phyloP scores from a whole-genome alignment of 345 rosid genomes.

The Eucalyptus pauciflora region DNA sequence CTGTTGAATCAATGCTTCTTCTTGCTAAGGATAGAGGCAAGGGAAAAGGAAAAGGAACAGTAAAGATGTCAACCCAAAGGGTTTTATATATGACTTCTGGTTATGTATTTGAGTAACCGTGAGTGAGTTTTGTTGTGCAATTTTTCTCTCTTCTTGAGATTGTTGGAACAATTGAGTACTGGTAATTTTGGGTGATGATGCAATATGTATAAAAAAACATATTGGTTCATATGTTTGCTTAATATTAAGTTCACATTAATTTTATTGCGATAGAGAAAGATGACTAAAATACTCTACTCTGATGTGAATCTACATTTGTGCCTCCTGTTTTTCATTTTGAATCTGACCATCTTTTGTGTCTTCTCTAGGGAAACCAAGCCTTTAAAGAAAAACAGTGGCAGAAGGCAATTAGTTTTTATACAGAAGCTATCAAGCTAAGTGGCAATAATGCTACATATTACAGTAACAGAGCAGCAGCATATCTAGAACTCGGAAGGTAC shows the following conservation, averaged over 20 bases:
- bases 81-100: neutral
- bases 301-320: neutral
- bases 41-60: neutral
- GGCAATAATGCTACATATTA: slow-evolving; percentile 82
- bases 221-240: neutral
- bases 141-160: neutral
- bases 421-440: slow-evolving; percentile 80
- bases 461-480: slow-evolving; percentile 95
- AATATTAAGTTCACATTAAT: neutral
- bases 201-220: neutral
- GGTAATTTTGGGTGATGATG: neutral
- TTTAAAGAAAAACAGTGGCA: slow-evolving; percentile 79
- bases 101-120: neutral
- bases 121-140: neutral
- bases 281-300: neutral
- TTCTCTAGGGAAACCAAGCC: slow-evolving; percentile 82
- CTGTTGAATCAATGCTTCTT: neutral
- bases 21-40: neutral
- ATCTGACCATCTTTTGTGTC: neutral
- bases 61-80: neutral
- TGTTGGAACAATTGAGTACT: neutral
- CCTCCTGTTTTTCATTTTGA: neutral
- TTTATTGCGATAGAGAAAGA: neutral
- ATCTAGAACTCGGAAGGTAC: slow-evolving; percentile 75
- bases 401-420: slow-evolving; percentile 72